phyloP scores from a whole-genome alignment of 1,284 basidiomycete species.

The Coriolopsis trogii region DNA sequence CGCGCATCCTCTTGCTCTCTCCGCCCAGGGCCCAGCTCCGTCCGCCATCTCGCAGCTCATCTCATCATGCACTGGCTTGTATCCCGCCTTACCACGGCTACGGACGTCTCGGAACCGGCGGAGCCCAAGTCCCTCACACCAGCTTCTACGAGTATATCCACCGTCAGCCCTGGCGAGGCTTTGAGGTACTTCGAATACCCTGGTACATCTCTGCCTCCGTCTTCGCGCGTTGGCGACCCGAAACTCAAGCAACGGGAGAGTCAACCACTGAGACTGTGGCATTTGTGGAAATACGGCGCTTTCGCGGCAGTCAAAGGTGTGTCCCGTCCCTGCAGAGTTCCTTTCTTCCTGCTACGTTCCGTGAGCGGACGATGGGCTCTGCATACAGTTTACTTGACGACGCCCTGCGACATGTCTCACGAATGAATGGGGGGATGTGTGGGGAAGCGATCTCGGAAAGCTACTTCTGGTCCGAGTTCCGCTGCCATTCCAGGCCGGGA shows the following conservation, averaged over 20 bases:
- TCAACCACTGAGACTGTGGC: constrained; percentile 60
- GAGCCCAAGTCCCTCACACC: constrained; percentile 13
- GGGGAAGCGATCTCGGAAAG: constrained; percentile 13
- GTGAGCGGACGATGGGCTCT: neutral
- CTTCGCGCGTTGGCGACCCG: constrained; percentile 64
- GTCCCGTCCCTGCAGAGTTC: constrained; percentile 12
- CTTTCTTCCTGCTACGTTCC: no score
- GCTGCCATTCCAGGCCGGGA: no score
- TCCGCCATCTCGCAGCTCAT: neutral
- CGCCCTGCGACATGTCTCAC: neutral
- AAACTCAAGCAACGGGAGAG: constrained; percentile 58
- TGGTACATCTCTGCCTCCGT: constrained; percentile 68
- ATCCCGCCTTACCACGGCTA: constrained; percentile 29
- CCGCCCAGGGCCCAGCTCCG: neutral
- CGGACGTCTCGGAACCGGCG: constrained; percentile 13
- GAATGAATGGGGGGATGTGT: constrained; percentile 10
- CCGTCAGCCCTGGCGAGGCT: constrained; percentile 15
- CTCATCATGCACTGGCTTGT: constrained; percentile 30
- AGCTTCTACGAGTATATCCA: constrained; percentile 4
- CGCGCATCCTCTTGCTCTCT: no score
- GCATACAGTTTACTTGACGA: neutral
- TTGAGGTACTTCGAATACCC: constrained; percentile 64
- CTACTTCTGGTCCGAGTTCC: no score
- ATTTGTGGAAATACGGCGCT: constrained; percentile 69
- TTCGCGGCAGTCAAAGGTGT: constrained; percentile 70